Evolutionary conservation across 495 filamentous ascomycete genomes (phyloP).

Genomic region (Extremus antarcticus): DNA sequence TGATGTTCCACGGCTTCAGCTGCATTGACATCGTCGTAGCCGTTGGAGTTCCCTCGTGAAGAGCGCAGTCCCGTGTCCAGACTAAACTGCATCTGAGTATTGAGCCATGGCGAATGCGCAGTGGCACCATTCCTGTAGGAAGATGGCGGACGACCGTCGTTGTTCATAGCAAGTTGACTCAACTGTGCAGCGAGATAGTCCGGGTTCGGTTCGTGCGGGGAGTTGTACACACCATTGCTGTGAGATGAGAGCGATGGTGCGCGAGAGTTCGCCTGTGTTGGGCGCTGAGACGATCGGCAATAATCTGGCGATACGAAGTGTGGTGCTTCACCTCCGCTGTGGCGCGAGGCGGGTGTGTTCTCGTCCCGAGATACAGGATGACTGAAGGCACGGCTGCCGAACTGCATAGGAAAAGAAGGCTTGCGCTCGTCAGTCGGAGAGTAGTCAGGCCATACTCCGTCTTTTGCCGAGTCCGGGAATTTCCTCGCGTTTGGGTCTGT

Average conservation of each 20-base stretch:
- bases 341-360: constrained; percentile 34
- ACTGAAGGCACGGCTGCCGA: constrained; percentile 23
- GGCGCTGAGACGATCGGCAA: constrained; percentile 1
- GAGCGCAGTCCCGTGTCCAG: background rate
- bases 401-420: constrained; percentile 12
- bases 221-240: constrained; percentile 3
- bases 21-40: background rate
- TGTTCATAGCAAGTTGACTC: constrained; percentile 6
- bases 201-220: background rate
- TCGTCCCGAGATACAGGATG: constrained; percentile 28
- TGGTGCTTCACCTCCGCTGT: constrained; percentile 24
- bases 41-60: background rate
- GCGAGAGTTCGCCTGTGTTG: constrained; percentile 10
- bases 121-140: background rate
- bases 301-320: background rate
- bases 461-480: background rate
- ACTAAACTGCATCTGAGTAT: background rate
- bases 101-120: background rate
- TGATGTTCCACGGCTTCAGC: background rate
- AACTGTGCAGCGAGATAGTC: constrained; percentile 3
- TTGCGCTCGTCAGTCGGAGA: constrained; percentile 29
- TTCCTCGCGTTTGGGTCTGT: constrained; percentile 3
- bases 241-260: constrained; percentile 10
- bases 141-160: constrained; percentile 3
- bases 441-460: constrained; percentile 1